Conservation (phyloP, 805 yeast genomes). For the Nakazawaea wyomingensis region DNA sequence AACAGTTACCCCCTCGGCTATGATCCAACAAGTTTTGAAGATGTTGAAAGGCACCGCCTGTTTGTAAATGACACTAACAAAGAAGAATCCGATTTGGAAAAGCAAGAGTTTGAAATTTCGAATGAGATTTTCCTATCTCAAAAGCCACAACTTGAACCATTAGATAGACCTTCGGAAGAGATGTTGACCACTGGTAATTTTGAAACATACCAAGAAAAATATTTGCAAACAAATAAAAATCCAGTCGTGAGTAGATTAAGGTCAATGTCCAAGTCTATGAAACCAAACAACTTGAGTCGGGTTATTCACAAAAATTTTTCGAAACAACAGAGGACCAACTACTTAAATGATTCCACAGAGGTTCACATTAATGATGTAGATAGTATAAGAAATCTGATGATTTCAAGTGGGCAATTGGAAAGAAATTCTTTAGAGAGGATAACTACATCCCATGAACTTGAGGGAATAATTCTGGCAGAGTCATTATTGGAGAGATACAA, state of each 20-base stretch:
- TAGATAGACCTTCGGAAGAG: no score
- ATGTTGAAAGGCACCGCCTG: slow-evolving; percentile 18
- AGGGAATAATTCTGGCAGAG: slow-evolving; percentile 46
- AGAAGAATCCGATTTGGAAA: slow-evolving; percentile 1
- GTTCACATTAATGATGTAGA: slow-evolving; percentile 9
- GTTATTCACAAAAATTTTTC: no score
- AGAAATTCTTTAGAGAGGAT: slow-evolving; percentile 35
- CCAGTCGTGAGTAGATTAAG: slow-evolving; percentile 7
- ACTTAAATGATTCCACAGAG: background rate
- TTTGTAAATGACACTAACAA: background rate
- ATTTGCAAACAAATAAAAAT: background rate
- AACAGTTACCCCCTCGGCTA: slow-evolving; percentile 42
- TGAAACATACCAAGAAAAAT: background rate
- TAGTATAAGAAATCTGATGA: slow-evolving; percentile 15
- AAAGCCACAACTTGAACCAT: no score
- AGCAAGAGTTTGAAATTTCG: slow-evolving; percentile 1
- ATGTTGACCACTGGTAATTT: background rate
- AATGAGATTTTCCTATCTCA: background rate
- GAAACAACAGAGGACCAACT: no score
- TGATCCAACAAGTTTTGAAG: slow-evolving; percentile 45
- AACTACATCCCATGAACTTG: slow-evolving; percentile 40
- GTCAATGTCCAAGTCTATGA: slow-evolving; percentile 7
- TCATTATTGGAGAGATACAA: slow-evolving; percentile 26
- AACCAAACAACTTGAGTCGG: background rate
- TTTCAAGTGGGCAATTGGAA: slow-evolving; percentile 14